These are phyloP conservation scores for Luzula sylvatica DNA, from an alignment of 176 grass and related monocot genomes.

Conservation along the genomic window DNA sequence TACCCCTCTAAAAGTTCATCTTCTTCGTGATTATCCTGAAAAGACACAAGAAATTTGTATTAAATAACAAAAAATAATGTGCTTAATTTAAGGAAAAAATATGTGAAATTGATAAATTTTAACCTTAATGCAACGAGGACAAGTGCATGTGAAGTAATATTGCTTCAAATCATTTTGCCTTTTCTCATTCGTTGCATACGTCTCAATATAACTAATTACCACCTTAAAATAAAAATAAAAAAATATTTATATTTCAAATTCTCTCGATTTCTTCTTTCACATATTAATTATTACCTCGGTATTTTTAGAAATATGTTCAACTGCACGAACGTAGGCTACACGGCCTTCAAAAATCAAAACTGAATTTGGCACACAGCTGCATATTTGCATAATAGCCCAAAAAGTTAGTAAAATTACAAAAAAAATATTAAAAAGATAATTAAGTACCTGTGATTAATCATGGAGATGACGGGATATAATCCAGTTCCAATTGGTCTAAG, in stretches of 20 bases:
- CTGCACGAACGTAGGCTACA: slow-evolving; percentile 58
- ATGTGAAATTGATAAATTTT: slow-evolving; percentile 2
- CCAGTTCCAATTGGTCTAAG: slow-evolving; percentile 78
- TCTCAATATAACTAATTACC: slow-evolving; percentile 95
- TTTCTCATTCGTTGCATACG: slow-evolving; percentile 57
- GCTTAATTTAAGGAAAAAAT: not conserved
- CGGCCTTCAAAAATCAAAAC: slow-evolving; percentile 85
- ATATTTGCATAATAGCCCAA: slow-evolving; percentile 22
- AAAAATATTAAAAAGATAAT: slow-evolving; percentile 5
- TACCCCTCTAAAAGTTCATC: slow-evolving; percentile 58
- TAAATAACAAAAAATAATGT: slow-evolving; percentile 15
- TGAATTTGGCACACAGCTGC: slow-evolving; percentile 91
- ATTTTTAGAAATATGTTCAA: slow-evolving; percentile 55
- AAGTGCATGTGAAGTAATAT: slow-evolving; percentile 81
- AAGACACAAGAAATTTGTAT: slow-evolving; percentile 24
- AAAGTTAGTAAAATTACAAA: slow-evolving; percentile 20
- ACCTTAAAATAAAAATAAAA: slow-evolving; percentile 32
- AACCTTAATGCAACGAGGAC: slow-evolving; percentile 66
- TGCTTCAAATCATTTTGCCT: slow-evolving; percentile 68
- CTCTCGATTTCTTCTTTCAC: slow-evolving; percentile 12
- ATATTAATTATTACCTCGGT: slow-evolving; percentile 45
- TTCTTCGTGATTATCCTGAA: slow-evolving; percentile 31
- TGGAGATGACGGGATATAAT: slow-evolving; percentile 85
- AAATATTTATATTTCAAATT: not conserved
- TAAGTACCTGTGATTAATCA: slow-evolving; percentile 88